A percentile compares a stretch with the other conserved stretches of the same genome.
phyloP scores from a whole-genome alignment of 2,329 filamentous ascomycete species.

The Lasiodiplodia gonubiensis region DNA sequence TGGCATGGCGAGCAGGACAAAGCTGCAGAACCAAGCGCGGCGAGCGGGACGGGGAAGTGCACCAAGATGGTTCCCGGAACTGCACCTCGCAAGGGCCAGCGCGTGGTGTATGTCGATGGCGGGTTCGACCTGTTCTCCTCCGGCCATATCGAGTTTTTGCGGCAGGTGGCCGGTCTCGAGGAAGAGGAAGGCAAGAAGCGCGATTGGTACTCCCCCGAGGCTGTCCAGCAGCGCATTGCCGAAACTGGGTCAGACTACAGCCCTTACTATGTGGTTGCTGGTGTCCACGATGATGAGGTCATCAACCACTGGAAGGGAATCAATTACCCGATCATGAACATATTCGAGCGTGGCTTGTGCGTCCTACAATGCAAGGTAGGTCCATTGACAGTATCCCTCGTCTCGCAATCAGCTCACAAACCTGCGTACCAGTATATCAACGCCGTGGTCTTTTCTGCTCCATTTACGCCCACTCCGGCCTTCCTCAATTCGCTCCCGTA shows the following conservation, averaged over 20 bases:
- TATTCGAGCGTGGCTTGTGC: constrained; percentile 93
- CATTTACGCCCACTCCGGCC: constrained; percentile 79
- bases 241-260: constrained; percentile 74
- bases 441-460: constrained; percentile 85
- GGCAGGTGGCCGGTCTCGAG: constrained; percentile 75
- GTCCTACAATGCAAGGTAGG: constrained; percentile 90
- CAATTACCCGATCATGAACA: constrained; percentile 99
- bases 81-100: constrained; percentile 76
- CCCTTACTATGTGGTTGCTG: constrained; percentile 86
- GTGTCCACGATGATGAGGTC: constrained; percentile 91
- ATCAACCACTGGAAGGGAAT: constrained; percentile 97
- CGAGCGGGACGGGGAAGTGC: constrained; percentile 70
- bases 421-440: constrained; percentile 72
- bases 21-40: constrained; percentile 38
- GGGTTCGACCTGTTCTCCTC: constrained; percentile 97
- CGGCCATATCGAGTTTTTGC: constrained; percentile 94
- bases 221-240: constrained; percentile 65
- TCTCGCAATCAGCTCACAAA: constrained; percentile 1
- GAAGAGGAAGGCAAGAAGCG: constrained; percentile 68
- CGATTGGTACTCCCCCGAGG: constrained; percentile 76
- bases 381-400: neutral
- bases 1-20: constrained; percentile 59
- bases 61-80: constrained; percentile 71
- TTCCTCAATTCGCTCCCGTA: constrained; percentile 78
- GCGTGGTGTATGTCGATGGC: constrained; percentile 92